Evolutionary conservation across 257 asterid species (phyloP).

Genomic region (Rauvolfia tetraphylla): DNA sequence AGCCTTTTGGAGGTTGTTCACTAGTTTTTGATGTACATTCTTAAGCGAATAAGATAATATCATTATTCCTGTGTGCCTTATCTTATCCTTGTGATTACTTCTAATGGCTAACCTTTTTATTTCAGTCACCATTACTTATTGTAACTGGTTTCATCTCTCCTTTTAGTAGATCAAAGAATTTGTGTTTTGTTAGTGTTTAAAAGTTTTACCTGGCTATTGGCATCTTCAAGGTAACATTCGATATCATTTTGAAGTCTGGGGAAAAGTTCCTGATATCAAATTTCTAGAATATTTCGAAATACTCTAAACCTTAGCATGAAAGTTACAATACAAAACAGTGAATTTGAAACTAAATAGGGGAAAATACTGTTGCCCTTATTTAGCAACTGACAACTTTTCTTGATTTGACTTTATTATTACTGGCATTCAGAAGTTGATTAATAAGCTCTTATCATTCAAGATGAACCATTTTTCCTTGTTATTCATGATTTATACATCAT

Average conservation of each 20-base stretch:
- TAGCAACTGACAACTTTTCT: neutral
- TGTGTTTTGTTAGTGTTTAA: neutral
- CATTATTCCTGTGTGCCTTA: neutral
- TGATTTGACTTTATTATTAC: neutral
- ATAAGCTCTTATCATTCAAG: neutral
- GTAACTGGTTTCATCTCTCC: neutral
- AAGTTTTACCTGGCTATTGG: neutral
- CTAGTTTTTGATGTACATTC: neutral
- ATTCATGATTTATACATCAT: neutral
- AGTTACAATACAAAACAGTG: neutral
- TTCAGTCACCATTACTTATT: neutral
- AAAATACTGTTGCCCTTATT: neutral
- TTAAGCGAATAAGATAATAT: neutral
- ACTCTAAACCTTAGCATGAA: neutral
- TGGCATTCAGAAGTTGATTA: neutral
- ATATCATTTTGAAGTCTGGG: neutral
- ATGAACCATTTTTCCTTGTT: neutral
- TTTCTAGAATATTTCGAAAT: neutral
- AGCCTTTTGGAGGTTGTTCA: neutral
- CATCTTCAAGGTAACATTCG: neutral
- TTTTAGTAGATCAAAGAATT: neutral
- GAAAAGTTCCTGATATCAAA: neutral
- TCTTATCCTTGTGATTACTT: neutral
- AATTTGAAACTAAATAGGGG: neutral
- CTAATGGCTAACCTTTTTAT: neutral